Base-by-base conservation (phyloP, 306 rosid species). In the Begonia loranthoides region DNA sequence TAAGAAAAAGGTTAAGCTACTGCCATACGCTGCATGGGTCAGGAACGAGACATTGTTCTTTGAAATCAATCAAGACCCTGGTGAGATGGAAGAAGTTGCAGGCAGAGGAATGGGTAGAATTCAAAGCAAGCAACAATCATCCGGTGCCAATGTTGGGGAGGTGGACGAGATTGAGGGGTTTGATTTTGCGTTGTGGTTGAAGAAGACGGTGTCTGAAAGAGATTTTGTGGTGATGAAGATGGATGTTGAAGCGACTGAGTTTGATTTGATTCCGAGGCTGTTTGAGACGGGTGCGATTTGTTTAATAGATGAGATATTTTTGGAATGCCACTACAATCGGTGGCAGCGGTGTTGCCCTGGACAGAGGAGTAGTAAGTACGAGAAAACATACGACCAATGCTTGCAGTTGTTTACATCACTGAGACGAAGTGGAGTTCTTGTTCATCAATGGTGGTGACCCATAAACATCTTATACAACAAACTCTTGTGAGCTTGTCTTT, bases 281-380 rank as follows among this genome's bases (percentile, higher is more conserved):
- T 66, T 79, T 50, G 79, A 87, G 61, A 77, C 94, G 0, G 96
- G 96, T 39, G 96, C 93, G 0, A 82, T 87, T 13, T 87, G 94
- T 62, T 75, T 82, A 81, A 63, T 87, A 1, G 96, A 87, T 5
- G 96, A 87, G 79, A 52, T 87, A 49, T 82, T 87, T 58, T 89
- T 87, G 3, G 96, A 87, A 59, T 87, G 96, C 50, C 96, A 87
- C 65, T 87, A 87, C 64, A 87, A 71, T 67, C 60, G 93, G 71
- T 87, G 96, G 96, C 96, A 87, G 73, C 73, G 94, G 62, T 79
- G 89, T 65, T 80, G 87, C 51, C 94, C 94, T 2, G 96, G 96
- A 36, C 70, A 79, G 79, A 75, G 96, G 74, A 82, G 94, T 67
- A 3, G 79, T 2, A 87, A 82, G 70, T 79, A 82, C 61, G 87